phyloP scores from a whole-genome alignment of 352 stramenopile genomes.

The Phytophthora pinifolia region DNA sequence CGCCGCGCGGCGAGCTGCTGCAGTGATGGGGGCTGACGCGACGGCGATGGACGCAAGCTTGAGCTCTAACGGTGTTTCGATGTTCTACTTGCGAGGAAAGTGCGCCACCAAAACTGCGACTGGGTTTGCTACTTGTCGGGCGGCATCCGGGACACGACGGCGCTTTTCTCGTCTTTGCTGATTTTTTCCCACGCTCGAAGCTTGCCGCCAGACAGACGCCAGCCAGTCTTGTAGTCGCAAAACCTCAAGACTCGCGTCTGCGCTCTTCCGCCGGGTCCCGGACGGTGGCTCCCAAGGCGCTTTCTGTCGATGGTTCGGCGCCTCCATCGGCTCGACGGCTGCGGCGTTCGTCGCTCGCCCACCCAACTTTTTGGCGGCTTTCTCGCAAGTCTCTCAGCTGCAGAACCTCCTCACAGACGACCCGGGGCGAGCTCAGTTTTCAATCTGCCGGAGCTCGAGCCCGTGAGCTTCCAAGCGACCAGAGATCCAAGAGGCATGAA shows the following conservation, averaged over 20 bases:
- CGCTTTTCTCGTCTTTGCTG: slow-evolving; percentile 16
- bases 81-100: slow-evolving; percentile 30
- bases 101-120: slow-evolving; percentile 1
- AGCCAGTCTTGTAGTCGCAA: slow-evolving; percentile 22
- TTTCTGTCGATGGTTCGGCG: slow-evolving; percentile 26
- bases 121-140: slow-evolving; percentile 27
- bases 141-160: slow-evolving; percentile 28
- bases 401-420: background rate
- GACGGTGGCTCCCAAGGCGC: slow-evolving; percentile 24
- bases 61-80: background rate
- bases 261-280: slow-evolving; percentile 21
- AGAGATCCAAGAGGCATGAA: slow-evolving; percentile 12
- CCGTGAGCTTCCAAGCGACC: slow-evolving; percentile 3
- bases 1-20: background rate
- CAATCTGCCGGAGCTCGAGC: slow-evolving; percentile 13
- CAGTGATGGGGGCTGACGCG: background rate
- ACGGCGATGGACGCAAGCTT: slow-evolving; percentile 3
- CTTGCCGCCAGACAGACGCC: slow-evolving; percentile 26
- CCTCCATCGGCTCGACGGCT: slow-evolving; percentile 34
- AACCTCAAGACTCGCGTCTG: slow-evolving; percentile 2
- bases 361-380: slow-evolving; percentile 32
- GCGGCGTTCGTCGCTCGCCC: slow-evolving; percentile 31
- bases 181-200: slow-evolving; percentile 19
- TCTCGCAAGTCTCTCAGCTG: slow-evolving; percentile 29
- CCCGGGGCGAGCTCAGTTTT: slow-evolving; percentile 14